A percentile compares a stretch with the other conserved stretches of the same genome.
phyloP scores from a whole-genome alignment of 2,329 filamentous ascomycete genomes.

The Teratosphaeria pseudoeucalypti region DNA sequence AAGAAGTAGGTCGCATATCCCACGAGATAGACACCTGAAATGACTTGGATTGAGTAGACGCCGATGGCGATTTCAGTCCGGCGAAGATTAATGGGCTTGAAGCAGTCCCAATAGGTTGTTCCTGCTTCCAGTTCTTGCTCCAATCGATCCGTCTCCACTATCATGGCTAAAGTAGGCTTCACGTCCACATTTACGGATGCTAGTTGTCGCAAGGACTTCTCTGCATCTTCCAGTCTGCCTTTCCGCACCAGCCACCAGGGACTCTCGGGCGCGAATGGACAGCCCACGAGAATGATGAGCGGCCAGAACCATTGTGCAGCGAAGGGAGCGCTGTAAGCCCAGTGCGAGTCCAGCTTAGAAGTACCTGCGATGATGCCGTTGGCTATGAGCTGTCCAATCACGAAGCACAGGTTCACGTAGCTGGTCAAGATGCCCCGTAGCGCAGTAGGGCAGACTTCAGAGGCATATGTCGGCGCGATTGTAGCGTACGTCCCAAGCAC shows the following conservation, averaged over 20 bases:
- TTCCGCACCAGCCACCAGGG: constrained; percentile 28
- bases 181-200: constrained; percentile 31
- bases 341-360: constrained; percentile 22
- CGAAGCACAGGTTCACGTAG: constrained; percentile 53
- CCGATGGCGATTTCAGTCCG: constrained; percentile 35
- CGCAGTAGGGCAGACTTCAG: constrained; percentile 51
- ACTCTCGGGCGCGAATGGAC: constrained; percentile 28
- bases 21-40: constrained; percentile 34
- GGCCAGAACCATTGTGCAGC: constrained; percentile 37
- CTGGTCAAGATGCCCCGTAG: constrained; percentile 49
- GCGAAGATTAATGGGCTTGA: constrained; percentile 31
- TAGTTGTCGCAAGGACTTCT: constrained; percentile 24
- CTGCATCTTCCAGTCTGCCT: constrained; percentile 26
- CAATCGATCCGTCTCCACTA: constrained; percentile 29
- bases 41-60: constrained; percentile 34
- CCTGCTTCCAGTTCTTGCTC: constrained; percentile 31
- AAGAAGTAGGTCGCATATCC: constrained; percentile 41
- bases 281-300: constrained; percentile 26
- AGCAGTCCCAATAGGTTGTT: constrained; percentile 31
- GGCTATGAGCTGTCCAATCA: constrained; percentile 50
- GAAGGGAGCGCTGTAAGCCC: constrained; percentile 37
- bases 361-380: constrained; percentile 30
- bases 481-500: constrained; percentile 53
- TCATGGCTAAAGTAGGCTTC: constrained; percentile 28
- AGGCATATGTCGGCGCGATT: constrained; percentile 51